Conservation (phyloP, 192 early-diverging fungal species). For the Coemansia sp. region DNA sequence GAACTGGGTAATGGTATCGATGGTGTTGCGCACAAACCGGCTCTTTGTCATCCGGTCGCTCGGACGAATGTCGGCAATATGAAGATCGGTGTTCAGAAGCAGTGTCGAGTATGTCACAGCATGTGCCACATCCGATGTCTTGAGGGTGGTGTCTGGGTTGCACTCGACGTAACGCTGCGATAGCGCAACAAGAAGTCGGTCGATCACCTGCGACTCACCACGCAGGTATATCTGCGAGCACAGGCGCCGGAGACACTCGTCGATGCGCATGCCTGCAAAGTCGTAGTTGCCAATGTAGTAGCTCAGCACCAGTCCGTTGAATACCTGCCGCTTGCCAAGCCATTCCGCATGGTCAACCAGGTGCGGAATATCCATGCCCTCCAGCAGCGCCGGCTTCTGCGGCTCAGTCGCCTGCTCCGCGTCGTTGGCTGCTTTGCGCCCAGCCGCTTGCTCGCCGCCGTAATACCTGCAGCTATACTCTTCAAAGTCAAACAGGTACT, state of each 20-base stretch:
- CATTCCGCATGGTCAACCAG: constrained; percentile 50
- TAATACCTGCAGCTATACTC: constrained; percentile 35
- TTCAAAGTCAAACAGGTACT: constrained; percentile 49
- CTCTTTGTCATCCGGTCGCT: constrained; percentile 73
- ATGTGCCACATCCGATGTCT: constrained; percentile 74
- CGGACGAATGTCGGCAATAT: constrained; percentile 71
- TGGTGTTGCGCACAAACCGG: constrained; percentile 73
- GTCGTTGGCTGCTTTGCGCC: constrained; percentile 5
- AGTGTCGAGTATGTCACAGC: constrained; percentile 83
- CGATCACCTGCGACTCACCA: constrained; percentile 92
- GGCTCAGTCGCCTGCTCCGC: constrained; percentile 22
- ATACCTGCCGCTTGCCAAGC: constrained; percentile 57
- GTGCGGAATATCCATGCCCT: constrained; percentile 34
- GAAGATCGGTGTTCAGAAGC: constrained; percentile 91
- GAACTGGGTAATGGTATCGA: constrained; percentile 56
- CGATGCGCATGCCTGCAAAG: constrained; percentile 67
- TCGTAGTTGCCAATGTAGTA: constrained; percentile 82
- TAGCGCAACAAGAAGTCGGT: constrained; percentile 84
- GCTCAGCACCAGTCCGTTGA: constrained; percentile 59
- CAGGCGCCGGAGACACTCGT: constrained; percentile 76
- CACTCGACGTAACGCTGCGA: constrained; percentile 81
- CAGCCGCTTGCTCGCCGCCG: neutral
- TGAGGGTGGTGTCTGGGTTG: constrained; percentile 62
- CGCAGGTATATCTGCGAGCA: constrained; percentile 79
- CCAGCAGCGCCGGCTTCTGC: constrained; percentile 22